Conservation (phyloP, 768 basidiomycete genomes). For the Suillus brevipes region DNA sequence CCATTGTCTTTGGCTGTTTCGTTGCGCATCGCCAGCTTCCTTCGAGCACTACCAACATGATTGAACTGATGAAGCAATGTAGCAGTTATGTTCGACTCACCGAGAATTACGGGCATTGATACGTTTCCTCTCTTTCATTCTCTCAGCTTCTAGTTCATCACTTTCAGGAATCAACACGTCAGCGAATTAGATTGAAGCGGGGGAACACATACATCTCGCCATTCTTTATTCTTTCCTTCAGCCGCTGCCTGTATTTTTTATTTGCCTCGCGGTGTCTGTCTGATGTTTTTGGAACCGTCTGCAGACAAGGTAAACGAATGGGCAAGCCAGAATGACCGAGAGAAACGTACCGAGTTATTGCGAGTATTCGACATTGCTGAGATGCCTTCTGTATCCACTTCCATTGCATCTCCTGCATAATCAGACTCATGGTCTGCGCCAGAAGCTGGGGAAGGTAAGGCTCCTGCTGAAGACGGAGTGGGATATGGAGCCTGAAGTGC, state of each 20-base stretch:
- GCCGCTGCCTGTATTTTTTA: background rate
- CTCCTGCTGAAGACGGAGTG: background rate
- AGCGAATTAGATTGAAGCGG: background rate
- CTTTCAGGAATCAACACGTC: background rate
- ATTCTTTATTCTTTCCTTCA: constrained; percentile 6
- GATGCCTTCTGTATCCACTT: background rate
- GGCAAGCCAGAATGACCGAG: background rate
- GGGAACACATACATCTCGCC: background rate
- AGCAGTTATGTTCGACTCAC: background rate
- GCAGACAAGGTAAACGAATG: background rate
- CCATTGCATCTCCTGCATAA: background rate
- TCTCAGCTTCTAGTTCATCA: constrained; percentile 2
- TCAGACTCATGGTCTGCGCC: background rate
- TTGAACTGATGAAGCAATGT: background rate
- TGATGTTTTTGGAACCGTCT: background rate
- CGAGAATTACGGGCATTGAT: background rate
- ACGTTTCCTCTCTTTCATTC: constrained; percentile 5
- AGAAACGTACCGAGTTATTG: background rate
- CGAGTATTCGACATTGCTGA: background rate
- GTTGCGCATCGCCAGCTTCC: constrained; percentile 1
- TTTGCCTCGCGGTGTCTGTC: background rate
- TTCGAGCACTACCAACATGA: background rate
- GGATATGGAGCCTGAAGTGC: background rate
- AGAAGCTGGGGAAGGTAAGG: background rate
- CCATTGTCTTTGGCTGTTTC: background rate